Base-by-base conservation (phyloP, 2,329 filamentous ascomycete species). In the Mycosphaerella sp. region DNA sequence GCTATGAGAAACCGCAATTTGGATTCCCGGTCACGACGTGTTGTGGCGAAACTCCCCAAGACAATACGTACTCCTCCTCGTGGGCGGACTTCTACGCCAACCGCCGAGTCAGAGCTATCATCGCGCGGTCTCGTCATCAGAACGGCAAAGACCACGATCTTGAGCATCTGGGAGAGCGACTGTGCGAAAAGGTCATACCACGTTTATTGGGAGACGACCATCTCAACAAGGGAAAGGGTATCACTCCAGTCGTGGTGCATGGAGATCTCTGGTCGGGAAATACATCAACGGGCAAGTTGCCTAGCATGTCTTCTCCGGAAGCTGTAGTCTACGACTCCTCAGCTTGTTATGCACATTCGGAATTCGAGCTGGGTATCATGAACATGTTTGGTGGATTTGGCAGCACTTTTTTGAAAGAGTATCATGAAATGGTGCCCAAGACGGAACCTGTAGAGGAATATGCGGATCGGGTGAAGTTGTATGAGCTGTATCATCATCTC, bases 221-320 rank as follows among this genome's bases (percentile, higher is more conserved):
- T 64, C 68, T 94, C 9, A 81, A 79, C 36, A 73, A 72, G 54
- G 77, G 78, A 3, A 72, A 79, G 42, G 78, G 76, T 0, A 76
- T 93, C 21, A 73, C 67, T n/a, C 89, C 90, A 0, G 89, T 93
- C 0, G 79, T 95, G 5, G 75, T 95, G 0, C 91, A 97, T 64
- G 91, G 91, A 0, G 90, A 96, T 71, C 69, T 96, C n/a, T 96
- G 91, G 91, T 86, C 82, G 58, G 91, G 91, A 0, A 96, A 96
- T 68, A 81, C 86, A 44, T 80, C 81, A 9, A 69, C 73, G 3
- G 89, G 86, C 0, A 74, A 73, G 37, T 84, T 95, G 46, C 73
- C 73, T 3, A 70, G 72, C 0, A 70, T 70, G 35, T 75, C 76
- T 0, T 76, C 73, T 1, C 70, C 75, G 0, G 86, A 90, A 59